These are phyloP conservation scores for Lepidium aucheri DNA, from an alignment of 345 rosid genomes.

Conservation along the genomic window DNA sequence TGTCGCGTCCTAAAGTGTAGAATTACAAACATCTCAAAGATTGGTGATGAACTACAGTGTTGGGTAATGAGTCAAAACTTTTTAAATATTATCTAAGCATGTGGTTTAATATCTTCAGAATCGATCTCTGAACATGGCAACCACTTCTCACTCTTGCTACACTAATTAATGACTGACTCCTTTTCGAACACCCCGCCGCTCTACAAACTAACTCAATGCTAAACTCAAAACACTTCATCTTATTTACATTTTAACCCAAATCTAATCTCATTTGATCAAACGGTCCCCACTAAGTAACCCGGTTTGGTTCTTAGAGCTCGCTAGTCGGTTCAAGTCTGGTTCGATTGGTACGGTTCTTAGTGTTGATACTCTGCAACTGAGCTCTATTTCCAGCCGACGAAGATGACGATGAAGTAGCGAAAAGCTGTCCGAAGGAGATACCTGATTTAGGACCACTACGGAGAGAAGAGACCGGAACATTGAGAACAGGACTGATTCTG, in stretches of 20 bases:
- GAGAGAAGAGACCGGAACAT: conserved; percentile 61
- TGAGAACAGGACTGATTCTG: conserved; percentile 57
- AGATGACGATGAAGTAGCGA: conserved; percentile 30
- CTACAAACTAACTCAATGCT: background rate
- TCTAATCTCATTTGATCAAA: background rate
- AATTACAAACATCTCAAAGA: background rate
- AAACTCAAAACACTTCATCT: background rate
- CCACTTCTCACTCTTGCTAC: conserved; percentile 24
- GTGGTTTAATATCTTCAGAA: conserved; percentile 20
- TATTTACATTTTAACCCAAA: conserved; percentile 17
- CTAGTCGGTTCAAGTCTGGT: conserved; percentile 21
- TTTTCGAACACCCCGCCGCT: conserved; percentile 19
- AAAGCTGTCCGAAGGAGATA: conserved; percentile 49
- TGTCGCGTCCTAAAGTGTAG: conserved; percentile 8
- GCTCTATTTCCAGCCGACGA: conserved; percentile 11
- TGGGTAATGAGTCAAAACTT: conserved; percentile 9
- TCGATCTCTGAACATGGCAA: conserved; percentile 26
- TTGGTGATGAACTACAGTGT: conserved; percentile 5
- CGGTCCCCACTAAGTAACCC: background rate
- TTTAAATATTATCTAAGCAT: conserved; percentile 5
- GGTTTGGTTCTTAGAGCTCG: background rate
- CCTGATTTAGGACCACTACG: conserved; percentile 51
- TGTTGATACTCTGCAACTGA: conserved; percentile 23
- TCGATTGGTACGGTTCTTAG: conserved; percentile 31
- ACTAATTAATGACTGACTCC: conserved; percentile 16